These are phyloP conservation scores for Diutina catenulata DNA, from an alignment of 1,139 yeast species.

Conservation along the genomic window DNA sequence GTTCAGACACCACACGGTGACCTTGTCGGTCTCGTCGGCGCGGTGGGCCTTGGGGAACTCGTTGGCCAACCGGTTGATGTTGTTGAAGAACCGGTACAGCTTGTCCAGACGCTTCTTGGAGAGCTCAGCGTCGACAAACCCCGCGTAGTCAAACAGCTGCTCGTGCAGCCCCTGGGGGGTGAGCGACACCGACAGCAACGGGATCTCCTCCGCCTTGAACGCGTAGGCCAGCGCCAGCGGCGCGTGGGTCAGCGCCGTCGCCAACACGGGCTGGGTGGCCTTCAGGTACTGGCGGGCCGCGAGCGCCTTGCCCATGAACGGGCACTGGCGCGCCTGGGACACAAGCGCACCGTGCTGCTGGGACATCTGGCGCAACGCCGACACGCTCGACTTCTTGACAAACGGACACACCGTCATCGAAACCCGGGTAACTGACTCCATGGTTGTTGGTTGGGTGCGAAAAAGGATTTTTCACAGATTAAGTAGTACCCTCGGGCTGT, in stretches of 20 bases:
- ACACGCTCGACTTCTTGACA: conserved; percentile 56
- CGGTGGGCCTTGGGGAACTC: conserved; percentile 93
- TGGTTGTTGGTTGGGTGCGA: conserved; percentile 12
- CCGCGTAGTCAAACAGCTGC: conserved; percentile 50
- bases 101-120: conserved; percentile 71
- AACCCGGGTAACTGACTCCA: conserved; percentile 75
- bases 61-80: conserved; percentile 87
- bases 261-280: conserved; percentile 40
- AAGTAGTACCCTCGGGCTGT: neutral
- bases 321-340: conserved; percentile 60
- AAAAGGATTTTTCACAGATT: neutral
- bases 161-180: conserved; percentile 26
- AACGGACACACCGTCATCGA: conserved; percentile 82
- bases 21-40: conserved; percentile 60
- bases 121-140: conserved; percentile 51
- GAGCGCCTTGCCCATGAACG: conserved; percentile 79
- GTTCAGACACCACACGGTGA: conserved; percentile 97
- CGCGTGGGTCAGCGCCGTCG: conserved; percentile 22
- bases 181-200: conserved; percentile 12
- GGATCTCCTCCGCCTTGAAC: conserved; percentile 14
- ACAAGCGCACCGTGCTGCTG: conserved; percentile 19
- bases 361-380: conserved; percentile 44
- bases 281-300: conserved; percentile 39
- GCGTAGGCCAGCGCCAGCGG: conserved; percentile 25
- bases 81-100: conserved; percentile 91